Conservation (phyloP, 2,329 filamentous ascomycete species). For the Phialophora macrospora region DNA sequence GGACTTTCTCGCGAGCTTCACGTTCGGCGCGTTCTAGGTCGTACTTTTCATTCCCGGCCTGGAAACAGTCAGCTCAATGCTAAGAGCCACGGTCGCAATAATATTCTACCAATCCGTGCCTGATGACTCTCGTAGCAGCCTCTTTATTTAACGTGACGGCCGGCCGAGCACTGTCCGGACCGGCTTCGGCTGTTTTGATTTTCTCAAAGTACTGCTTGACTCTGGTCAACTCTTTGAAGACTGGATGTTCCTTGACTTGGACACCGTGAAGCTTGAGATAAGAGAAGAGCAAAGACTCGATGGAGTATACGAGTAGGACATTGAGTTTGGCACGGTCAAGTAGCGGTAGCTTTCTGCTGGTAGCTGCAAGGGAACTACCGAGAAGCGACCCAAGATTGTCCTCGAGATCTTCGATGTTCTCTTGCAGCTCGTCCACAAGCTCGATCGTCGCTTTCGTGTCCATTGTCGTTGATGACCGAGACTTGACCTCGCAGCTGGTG, state of each 20-base stretch:
- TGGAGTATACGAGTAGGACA: constrained; percentile 82
- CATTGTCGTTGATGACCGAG: constrained; percentile 12
- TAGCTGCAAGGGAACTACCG: constrained; percentile 65
- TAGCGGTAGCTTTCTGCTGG: constrained; percentile 80
- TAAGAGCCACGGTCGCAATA: not conserved
- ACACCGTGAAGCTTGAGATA: constrained; percentile 78
- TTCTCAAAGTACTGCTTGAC: constrained; percentile 92
- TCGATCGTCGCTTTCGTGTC: constrained; percentile 55
- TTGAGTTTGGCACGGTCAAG: constrained; percentile 94
- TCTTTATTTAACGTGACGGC: constrained; percentile 70
- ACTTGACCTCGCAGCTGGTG: not conserved
- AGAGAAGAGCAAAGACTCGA: constrained; percentile 82
- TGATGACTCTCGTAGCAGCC: constrained; percentile 81
- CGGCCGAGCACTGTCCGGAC: constrained; percentile 60
- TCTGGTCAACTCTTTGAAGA: constrained; percentile 83
- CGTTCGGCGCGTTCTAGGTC: constrained; percentile 57
- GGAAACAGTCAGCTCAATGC: constrained; percentile 13
- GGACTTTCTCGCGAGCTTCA: constrained; percentile 57
- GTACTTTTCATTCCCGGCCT: constrained; percentile 58
- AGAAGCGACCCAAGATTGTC: constrained; percentile 75
- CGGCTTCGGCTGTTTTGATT: constrained; percentile 74
- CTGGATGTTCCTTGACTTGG: constrained; percentile 80
- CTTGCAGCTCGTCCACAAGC: constrained; percentile 74
- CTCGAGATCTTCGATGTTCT: constrained; percentile 79
- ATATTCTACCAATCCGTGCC: constrained; percentile 69